Base-by-base conservation (phyloP, 148 eudicot species). In the Heliamphora exappendiculata region DNA sequence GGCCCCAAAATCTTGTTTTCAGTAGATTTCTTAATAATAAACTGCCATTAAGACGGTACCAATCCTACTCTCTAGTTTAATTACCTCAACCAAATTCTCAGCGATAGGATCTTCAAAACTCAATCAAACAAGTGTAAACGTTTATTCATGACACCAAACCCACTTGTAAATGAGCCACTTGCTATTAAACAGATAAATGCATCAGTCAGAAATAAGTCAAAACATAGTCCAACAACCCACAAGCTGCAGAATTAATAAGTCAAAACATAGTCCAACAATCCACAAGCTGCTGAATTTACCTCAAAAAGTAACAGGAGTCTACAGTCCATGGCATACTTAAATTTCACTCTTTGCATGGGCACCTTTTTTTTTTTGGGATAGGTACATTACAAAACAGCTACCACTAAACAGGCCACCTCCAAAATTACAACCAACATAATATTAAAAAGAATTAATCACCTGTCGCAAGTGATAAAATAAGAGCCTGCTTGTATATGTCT, bases 221-320 rank as follows among this genome's bases (percentile, higher is more conserved):
- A 34, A 16, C 73, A 20, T 8, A 69, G 19, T 12, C n/a, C n/a
- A n/a, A n/a, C 12, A 45, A 26, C 16, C 7, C 16, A 51, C 22
- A 53, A 50, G 75, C 74, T 47, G 17, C 60, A 3, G 75, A 71
- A 51, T 51, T 50, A 69, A 45, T 10, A 69, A 69, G 73, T 59
- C 26, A 36, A 64, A 34, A 16, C 73, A 20, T 8, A 69, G 19
- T 12, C n/a, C n/a, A n/a, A n/a, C 12, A 45, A 26, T 28, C 7
- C 16, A 51, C 22, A 53, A 50, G 75, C 74, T 47, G 17, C 60
- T 8, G 75, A 71, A 51, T 51, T 50, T 70, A 29, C 55, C 57
- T 70, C 17, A n/a, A 70, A 29, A 47, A 28, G 7, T 20, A 28
- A 70, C 50, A 24, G 9, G 44, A 12, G 54, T 24, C 14, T 33